Evolutionary conservation across 2,329 filamentous ascomycete genomes (phyloP).

Genomic region (Venturia effusa): DNA sequence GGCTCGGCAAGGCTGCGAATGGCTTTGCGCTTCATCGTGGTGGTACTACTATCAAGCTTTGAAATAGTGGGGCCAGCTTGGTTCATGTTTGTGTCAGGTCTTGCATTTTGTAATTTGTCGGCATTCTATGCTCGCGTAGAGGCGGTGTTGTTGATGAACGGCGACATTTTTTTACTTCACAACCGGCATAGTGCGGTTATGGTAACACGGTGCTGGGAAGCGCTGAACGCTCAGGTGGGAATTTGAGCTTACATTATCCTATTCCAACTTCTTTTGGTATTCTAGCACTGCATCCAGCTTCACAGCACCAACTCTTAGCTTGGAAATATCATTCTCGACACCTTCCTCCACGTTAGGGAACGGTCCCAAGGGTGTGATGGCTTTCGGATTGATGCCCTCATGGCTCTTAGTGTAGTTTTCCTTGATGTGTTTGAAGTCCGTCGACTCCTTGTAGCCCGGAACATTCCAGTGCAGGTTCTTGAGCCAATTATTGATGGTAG

Average conservation of each 20-base stretch:
- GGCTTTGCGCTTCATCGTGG: neutral
- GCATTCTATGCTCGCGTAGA: neutral
- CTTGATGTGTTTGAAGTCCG: constrained; percentile 94
- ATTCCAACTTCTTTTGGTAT: neutral
- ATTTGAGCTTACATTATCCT: neutral
- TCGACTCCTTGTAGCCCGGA: constrained; percentile 68
- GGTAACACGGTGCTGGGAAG: neutral
- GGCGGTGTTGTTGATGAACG: neutral
- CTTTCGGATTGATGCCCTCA: constrained; percentile 48
- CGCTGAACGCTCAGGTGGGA: neutral
- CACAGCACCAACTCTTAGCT: constrained; percentile 4
- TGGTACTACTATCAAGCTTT: neutral
- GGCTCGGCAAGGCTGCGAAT: neutral
- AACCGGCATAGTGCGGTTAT: neutral
- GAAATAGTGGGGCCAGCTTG: neutral
- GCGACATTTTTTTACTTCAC: neutral
- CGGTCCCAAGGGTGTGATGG: constrained; percentile 81
- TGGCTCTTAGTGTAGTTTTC: constrained; percentile 59
- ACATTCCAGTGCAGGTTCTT: constrained; percentile 75
- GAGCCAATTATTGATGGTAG: constrained; percentile 70
- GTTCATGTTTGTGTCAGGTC: neutral
- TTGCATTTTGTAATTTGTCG: neutral
- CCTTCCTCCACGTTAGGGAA: constrained; percentile 55
- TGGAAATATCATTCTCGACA: neutral
- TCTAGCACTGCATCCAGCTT: constrained; percentile 2